phyloP scores from a whole-genome alignment of 345 rosid species.

The Populus tremula region DNA sequence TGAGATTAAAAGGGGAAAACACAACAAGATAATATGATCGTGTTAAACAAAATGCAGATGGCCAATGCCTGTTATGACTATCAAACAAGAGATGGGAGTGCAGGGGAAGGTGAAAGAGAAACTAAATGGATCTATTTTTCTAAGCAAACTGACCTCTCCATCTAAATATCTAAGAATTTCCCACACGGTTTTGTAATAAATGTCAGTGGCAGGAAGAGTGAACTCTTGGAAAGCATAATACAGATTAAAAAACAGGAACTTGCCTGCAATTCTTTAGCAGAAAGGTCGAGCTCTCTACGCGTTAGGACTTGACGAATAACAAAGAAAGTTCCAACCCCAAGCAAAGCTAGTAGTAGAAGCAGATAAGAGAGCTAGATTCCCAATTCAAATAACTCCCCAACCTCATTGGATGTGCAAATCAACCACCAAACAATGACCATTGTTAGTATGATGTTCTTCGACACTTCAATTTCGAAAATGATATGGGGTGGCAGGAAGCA shows the following conservation, averaged over 20 bases:
- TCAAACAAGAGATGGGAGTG: background rate
- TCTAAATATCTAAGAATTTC: background rate
- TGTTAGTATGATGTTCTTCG: background rate
- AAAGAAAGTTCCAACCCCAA: conserved; percentile 84
- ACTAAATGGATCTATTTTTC: background rate
- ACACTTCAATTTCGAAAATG: background rate
- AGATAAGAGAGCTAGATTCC: conserved; percentile 92
- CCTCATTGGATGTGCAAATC: conserved; percentile 21
- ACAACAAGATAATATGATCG: background rate
- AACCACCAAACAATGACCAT: background rate
- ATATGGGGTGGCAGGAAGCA: background rate
- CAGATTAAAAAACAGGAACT: background rate
- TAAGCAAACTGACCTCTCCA: background rate
- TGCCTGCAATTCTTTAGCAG: conserved; percentile 95
- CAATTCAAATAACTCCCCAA: conserved; percentile 76
- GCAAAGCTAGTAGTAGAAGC: conserved; percentile 66
- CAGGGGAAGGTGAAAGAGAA: background rate
- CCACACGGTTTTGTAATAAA: background rate
- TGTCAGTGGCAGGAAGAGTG: background rate
- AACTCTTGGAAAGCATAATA: background rate
- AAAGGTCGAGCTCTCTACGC: conserved; percentile 95
- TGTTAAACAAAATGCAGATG: background rate
- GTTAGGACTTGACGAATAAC: conserved; percentile 95
- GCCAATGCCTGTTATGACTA: background rate
- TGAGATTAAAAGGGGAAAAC: conserved; percentile 27